Percentiles rank a stretch among this genome's conserved stretches.
These are phyloP conservation scores for Caryopteris hybrid DNA, from an alignment of 305 asterid species.

Conservation along the genomic window DNA sequence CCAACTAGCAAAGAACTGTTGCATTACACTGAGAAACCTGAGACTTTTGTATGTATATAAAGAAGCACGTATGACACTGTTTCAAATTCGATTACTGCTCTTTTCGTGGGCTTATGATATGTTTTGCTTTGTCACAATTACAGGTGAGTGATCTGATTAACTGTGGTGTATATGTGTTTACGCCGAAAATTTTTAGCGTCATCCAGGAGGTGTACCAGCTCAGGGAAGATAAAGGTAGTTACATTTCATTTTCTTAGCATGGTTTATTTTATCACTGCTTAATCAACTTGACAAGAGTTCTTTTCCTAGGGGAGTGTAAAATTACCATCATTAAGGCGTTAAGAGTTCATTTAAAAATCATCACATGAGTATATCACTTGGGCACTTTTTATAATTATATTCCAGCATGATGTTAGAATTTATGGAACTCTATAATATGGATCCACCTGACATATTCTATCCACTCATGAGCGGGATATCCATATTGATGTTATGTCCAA, in stretches of 20 bases:
- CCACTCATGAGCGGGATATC: background rate
- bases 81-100: constrained; percentile 2
- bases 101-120: constrained; percentile 16
- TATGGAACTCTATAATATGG: background rate
- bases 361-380: background rate
- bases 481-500: constrained; percentile 11
- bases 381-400: background rate
- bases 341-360: background rate
- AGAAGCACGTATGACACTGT: background rate
- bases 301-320: background rate
- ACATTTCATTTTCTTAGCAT: background rate
- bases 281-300: background rate
- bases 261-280: background rate
- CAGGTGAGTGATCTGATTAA: constrained; percentile 83
- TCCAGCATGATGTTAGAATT: background rate
- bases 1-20: constrained; percentile 61
- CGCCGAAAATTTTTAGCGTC: constrained; percentile 56
- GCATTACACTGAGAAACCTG: constrained; percentile 94
- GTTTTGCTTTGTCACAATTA: constrained; percentile 11
- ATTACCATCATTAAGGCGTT: background rate
- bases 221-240: constrained; percentile 56
- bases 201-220: constrained; percentile 49
- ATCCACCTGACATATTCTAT: background rate
- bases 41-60: constrained; percentile 64
- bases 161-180: constrained; percentile 74